Evolutionary conservation across 2,329 filamentous ascomycete genomes (phyloP).

Genomic region (Colletotrichum incanum): DNA sequence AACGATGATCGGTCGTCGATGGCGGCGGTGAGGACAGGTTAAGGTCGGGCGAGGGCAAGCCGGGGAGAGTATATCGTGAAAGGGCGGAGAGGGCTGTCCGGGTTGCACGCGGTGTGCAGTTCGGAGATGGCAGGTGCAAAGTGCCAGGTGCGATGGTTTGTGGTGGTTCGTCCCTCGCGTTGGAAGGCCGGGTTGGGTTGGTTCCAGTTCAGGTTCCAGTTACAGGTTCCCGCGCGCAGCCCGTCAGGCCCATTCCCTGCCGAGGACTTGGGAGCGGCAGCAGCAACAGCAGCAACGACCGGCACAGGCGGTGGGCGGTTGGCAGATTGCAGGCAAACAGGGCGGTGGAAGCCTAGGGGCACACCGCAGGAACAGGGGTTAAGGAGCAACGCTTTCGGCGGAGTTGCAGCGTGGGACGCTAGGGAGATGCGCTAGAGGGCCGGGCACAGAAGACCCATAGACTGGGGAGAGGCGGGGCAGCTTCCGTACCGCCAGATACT

Average conservation of each 20-base stretch:
- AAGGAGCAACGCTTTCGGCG: constrained; percentile 9
- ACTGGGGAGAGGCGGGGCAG: constrained; percentile 19
- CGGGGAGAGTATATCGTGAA: not conserved
- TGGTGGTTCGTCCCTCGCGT: constrained; percentile 2
- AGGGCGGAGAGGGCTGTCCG: not conserved
- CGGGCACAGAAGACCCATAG: not conserved
- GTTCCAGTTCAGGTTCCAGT: constrained; percentile 31
- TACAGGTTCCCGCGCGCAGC: constrained; percentile 26
- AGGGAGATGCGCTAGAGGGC: constrained; percentile 25
- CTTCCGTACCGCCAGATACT: constrained; percentile 10
- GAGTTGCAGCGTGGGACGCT: constrained; percentile 4
- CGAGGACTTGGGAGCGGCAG: not conserved
- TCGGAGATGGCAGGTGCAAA: constrained; percentile 1
- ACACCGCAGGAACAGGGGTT: constrained; percentile 1
- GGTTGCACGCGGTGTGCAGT: constrained; percentile 1
- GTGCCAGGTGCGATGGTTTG: not conserved
- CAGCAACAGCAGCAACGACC: not conserved
- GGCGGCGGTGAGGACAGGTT: constrained; percentile 46
- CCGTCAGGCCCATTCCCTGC: constrained; percentile 36
- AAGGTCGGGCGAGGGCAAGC: constrained; percentile 49
- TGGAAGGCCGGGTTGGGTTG: not conserved
- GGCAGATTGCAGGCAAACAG: not conserved
- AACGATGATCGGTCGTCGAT: constrained; percentile 18
- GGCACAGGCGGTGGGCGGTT: constrained; percentile 4
- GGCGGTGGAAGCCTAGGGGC: too few relatives aligned